Conservation (phyloP, 352 stramenopile species). For the Phytophthora lateralis region DNA sequence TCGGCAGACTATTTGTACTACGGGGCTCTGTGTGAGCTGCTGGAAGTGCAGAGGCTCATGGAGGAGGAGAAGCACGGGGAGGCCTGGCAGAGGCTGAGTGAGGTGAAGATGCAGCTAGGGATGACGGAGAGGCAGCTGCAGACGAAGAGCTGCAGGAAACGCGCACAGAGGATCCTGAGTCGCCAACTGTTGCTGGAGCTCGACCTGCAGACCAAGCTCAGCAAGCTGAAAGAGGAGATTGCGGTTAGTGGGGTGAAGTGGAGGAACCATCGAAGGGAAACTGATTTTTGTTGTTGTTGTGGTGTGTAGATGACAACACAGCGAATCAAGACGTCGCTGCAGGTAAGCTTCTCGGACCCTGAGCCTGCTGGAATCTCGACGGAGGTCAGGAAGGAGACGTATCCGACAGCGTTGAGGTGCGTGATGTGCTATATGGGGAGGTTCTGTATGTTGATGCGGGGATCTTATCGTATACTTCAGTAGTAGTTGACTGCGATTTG, state of each 20-base stretch:
- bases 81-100: slow-evolving; percentile 27
- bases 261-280: neutral
- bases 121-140: slow-evolving; percentile 31
- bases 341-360: slow-evolving; percentile 26
- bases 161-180: slow-evolving; percentile 38
- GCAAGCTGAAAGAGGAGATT: slow-evolving; percentile 27
- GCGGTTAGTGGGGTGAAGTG: slow-evolving; percentile 14
- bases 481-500: neutral
- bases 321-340: slow-evolving; percentile 28
- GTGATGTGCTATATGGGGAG: neutral
- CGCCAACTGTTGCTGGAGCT: slow-evolving; percentile 47
- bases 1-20: slow-evolving; percentile 40
- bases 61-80: slow-evolving; percentile 16
- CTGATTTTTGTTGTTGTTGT: slow-evolving; percentile 8
- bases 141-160: slow-evolving; percentile 23
- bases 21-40: slow-evolving; percentile 34
- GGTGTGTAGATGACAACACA: slow-evolving; percentile 25
- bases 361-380: slow-evolving; percentile 26
- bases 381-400: slow-evolving; percentile 28
- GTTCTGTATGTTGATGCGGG: neutral
- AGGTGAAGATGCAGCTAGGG: slow-evolving; percentile 24
- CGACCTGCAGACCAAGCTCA: slow-evolving; percentile 43
- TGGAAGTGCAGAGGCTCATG: slow-evolving; percentile 46
- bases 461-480: neutral
- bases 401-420: slow-evolving; percentile 22